A percentile compares a stretch with the other conserved stretches of the same genome.
Evolutionary conservation across 2,329 filamentous ascomycete genomes (phyloP).

Genomic region (Penicillium sp.): DNA sequence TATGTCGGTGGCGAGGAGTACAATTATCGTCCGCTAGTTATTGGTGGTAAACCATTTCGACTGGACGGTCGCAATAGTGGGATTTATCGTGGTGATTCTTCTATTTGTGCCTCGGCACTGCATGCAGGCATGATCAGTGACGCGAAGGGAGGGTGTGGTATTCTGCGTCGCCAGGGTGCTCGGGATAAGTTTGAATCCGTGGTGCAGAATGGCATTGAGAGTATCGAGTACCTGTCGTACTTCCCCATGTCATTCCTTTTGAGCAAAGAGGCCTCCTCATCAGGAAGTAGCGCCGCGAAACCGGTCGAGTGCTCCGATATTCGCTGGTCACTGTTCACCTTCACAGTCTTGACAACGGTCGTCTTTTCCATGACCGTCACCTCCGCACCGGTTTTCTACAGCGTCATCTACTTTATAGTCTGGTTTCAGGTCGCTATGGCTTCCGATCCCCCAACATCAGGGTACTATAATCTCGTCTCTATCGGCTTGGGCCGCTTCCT

Average conservation of each 20-base stretch:
- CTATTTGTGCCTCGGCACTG: conserved; percentile 61
- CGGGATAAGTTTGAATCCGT: conserved; percentile 48
- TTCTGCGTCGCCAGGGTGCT: conserved; percentile 55
- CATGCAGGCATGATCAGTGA: conserved; percentile 61
- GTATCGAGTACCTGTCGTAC: conserved; percentile 55
- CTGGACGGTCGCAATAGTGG: conserved; percentile 43
- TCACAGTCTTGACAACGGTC: conserved; percentile 57
- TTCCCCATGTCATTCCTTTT: conserved; percentile 57
- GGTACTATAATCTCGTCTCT: conserved; percentile 58
- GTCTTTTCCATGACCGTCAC: conserved; percentile 59
- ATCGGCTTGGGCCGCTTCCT: conserved; percentile 59
- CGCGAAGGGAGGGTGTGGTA: conserved; percentile 57
- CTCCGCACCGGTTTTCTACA: conserved; percentile 58
- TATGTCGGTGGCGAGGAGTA: conserved; percentile 57
- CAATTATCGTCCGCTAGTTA: conserved; percentile 56
- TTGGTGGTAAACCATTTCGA: conserved; percentile 52
- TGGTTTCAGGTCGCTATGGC: conserved; percentile 63
- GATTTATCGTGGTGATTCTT: conserved; percentile 61
- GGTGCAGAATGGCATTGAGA: conserved; percentile 53
- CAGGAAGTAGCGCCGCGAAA: conserved; percentile 28
- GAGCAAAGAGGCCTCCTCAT: conserved; percentile 15
- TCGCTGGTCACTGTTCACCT: conserved; percentile 58
- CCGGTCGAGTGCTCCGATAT: conserved; percentile 53
- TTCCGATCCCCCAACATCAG: conserved; percentile 58
- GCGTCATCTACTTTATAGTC: conserved; percentile 54